A percentile compares a stretch with the other conserved stretches of the same genome.
These are phyloP conservation scores for Hebeloma cylindrosporum DNA, from an alignment of 768 basidiomycete species.

Conservation along the genomic window DNA sequence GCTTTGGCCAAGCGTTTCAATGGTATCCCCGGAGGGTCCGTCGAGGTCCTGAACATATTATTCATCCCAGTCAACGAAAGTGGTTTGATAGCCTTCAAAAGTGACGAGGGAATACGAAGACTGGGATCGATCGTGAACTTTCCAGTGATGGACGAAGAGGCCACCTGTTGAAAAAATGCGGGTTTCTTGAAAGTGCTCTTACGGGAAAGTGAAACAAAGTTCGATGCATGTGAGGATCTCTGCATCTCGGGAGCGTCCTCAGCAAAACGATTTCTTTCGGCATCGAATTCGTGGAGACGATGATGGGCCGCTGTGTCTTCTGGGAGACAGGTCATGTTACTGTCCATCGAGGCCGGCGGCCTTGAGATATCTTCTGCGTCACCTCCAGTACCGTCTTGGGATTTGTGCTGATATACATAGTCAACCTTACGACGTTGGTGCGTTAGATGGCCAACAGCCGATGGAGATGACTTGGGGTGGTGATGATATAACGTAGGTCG, in stretches of 20 bases:
- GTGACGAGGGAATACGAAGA: slow-evolving; percentile 35
- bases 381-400: not conserved
- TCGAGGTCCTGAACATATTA: not conserved
- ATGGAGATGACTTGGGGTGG: slow-evolving; percentile 1
- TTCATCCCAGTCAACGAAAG: slow-evolving; percentile 19
- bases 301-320: no score
- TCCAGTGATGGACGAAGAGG: slow-evolving; percentile 32
- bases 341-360: slow-evolving; percentile 2
- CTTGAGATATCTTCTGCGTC: not conserved
- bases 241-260: not conserved
- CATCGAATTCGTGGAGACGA: slow-evolving; percentile 5
- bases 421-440: slow-evolving; percentile 14
- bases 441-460: slow-evolving; percentile 2
- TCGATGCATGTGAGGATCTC: slow-evolving; percentile 19
- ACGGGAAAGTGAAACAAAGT: slow-evolving; percentile 33
- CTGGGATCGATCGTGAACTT: slow-evolving; percentile 41
- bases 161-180: slow-evolving; percentile 10
- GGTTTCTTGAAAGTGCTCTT: slow-evolving; percentile 26
- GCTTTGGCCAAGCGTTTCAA: slow-evolving; percentile 1
- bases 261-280: not conserved
- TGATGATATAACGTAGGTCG: slow-evolving; percentile 4
- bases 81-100: slow-evolving; percentile 30
- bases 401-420: slow-evolving; percentile 4
- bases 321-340: slow-evolving; percentile 8
- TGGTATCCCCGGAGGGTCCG: not conserved